Evolutionary conservation across 257 asterid species (phyloP), one percentile per base, ranked within the genome.

Genomic region (Rhazya stricta): DNA sequence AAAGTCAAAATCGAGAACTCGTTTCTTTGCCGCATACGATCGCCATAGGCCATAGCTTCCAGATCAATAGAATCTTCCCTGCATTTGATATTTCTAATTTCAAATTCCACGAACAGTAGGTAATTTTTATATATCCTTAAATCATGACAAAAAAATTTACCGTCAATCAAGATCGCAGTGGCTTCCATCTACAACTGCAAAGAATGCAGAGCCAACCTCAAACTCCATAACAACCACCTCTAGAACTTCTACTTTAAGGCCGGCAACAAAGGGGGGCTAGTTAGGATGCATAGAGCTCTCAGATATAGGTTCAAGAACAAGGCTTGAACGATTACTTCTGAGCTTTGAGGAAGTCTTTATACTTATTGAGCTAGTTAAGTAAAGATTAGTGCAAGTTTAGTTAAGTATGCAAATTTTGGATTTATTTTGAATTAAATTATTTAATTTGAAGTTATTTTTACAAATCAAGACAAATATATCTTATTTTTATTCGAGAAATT

Each of bases 241-340:
- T 90, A 36, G 65, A 93, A 94, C 51, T 88, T 88, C 76, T 94
- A 92, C 78, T 92, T 94, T 87, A 97, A 91, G 79, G 97, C 97
- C 50, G 98, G 98, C 75, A 94, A 94, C 82, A 94, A 94, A 68
- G 88, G 83, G 98, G 98, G 7, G 97, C 97, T 11, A 91, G 97
- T 74, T 96, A 91, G 84, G 97, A 81, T 93, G 43, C 97, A 96
- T 57, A 83, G 98, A 77, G 89, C 90, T 81, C 91, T 97, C 51
- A 88, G 98, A 88, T 93, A 89, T 78, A 78, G 98, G 73, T 86
- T 94, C 73, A 92, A 90, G 86, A 86, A 67, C 62, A 90, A 90
- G 83, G 89, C 90, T n/a, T n/a, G n/a, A n/a, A n/a, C n/a, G n/a
- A n/a, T n/a, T n/a, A n/a, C n/a, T n/a, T n/a, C n/a, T n/a, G n/a